Base-by-base conservation (phyloP, 805 yeast genomes). In the Maudiozyma pseudohumilis region DNA sequence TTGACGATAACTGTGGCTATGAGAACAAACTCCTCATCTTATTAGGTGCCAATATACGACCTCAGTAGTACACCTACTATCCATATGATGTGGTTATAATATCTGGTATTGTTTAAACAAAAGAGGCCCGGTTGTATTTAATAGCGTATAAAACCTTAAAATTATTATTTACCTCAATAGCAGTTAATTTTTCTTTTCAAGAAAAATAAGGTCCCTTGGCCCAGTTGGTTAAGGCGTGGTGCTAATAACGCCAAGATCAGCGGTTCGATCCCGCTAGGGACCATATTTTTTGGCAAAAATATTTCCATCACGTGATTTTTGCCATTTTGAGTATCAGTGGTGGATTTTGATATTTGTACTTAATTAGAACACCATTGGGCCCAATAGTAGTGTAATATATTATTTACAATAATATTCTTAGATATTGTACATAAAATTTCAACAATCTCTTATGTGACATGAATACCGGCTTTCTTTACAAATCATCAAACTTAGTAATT, bases 401-500 rank as follows among this genome's bases (percentile, higher is more conserved):
- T 24, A n/a, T 24, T 24, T 24, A n/a, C n/a, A n/a, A n/a, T n/a
- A n/a, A n/a, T n/a, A n/a, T n/a, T n/a, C n/a, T n/a, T n/a, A n/a
- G n/a, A 24, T 24, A 24, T 24, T 3, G 10, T 24, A 24, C n/a
- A n/a, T n/a, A n/a, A n/a, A 6, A 12, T 13, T 13, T 13, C 11
- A 7, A 26, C 11, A 13, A 4, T 12, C 15, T 26, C n/a, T 26
- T 17, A 26, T 17, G 2, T 26, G n/a, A 5, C 5, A 3, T 17
- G 15, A 26, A 6, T 26, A 12, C 15, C 15, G 12, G 5, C 12
- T 6, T 25, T 16, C 4, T 18, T 37, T 47, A 77, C 36, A 77
- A 57, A 40, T 69, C 87, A 7, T 77, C 86, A 49, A 80, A 80
- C 46, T 63, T 73, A 29, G 70, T 64, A 36, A 80, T 78, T 0